These are phyloP conservation scores for Botrytis fragariae DNA, from an alignment of 2,329 filamentous ascomycete species.

Conservation along the genomic window DNA sequence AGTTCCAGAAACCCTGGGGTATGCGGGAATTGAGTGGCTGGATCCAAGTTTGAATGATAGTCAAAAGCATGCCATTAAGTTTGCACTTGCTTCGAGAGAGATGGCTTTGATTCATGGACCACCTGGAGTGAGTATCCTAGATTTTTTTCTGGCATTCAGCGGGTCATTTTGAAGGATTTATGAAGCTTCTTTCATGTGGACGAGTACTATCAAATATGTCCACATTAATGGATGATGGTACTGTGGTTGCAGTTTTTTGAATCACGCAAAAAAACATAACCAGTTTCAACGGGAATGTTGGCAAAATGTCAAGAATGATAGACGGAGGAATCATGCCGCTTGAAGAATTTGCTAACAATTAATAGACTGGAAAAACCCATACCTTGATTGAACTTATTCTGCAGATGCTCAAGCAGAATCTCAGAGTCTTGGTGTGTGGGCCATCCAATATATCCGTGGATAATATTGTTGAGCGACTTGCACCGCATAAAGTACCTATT, in stretches of 20 bases:
- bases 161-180: not conserved
- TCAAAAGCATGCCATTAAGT: slow-evolving; percentile 69
- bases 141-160: not conserved
- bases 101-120: slow-evolving; percentile 91
- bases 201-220: slow-evolving; percentile 13
- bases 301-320: not conserved
- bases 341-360: not conserved
- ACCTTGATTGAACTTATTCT: slow-evolving; percentile 92
- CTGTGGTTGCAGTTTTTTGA: not conserved
- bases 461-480: slow-evolving; percentile 92
- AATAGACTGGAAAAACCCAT: slow-evolving; percentile 87
- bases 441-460: slow-evolving; percentile 97
- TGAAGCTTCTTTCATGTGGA: not conserved
- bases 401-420: slow-evolving; percentile 73
- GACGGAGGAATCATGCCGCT: too few species aligned
- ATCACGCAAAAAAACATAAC: not conserved
- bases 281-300: too few species aligned
- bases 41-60: slow-evolving; percentile 62
- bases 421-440: slow-evolving; percentile 86
- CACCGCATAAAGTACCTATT: slow-evolving; percentile 80
- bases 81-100: slow-evolving; percentile 77
- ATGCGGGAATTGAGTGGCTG: slow-evolving; percentile 57
- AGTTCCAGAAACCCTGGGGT: slow-evolving; percentile 44
- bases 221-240: not conserved
- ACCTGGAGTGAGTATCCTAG: slow-evolving; percentile 60